Percentiles rank a stretch among this genome's conserved stretches.
Evolutionary conservation across 2,329 filamentous ascomycete genomes (phyloP).

Genomic region (Colletotrichum filicis): DNA sequence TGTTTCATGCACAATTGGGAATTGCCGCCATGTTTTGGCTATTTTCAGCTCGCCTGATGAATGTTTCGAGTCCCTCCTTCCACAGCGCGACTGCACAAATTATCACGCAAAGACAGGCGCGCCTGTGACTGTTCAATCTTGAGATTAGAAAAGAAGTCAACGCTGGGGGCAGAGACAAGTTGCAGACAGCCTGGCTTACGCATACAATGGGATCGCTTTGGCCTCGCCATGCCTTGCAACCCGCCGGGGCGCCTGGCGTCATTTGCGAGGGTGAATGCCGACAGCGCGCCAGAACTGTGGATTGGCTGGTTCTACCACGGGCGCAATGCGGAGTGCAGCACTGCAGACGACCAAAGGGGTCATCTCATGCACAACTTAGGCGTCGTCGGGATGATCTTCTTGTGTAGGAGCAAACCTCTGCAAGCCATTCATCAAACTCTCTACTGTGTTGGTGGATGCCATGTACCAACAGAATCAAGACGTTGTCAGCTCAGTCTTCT

Average conservation of each 20-base stretch:
- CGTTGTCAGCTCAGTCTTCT: too few relatives aligned
- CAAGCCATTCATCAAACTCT: not conserved
- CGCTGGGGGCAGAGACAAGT: too few relatives aligned
- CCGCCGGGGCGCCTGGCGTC: not conserved
- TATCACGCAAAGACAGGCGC: not conserved
- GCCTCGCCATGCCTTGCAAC: not conserved
- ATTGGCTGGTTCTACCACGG: not conserved
- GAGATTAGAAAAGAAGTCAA: too few relatives aligned
- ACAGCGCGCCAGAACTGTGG: not conserved
- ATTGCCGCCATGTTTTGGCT: slow-evolving; percentile 10
- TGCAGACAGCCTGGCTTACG: not conserved
- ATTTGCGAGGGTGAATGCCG: not conserved
- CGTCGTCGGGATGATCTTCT: not conserved
- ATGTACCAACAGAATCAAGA: too few relatives aligned
- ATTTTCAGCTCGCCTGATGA: slow-evolving; percentile 6
- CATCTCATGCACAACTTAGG: not conserved
- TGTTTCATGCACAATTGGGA: slow-evolving; percentile 20
- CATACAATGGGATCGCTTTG: not conserved
- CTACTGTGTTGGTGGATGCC: not conserved
- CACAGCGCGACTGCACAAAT: not conserved
- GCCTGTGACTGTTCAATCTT: too few relatives aligned
- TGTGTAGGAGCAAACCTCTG: not conserved
- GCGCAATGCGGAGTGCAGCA: slow-evolving; percentile 10
- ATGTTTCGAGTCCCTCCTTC: not conserved
- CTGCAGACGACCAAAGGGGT: not conserved